Percentiles rank a stretch among this genome's conserved stretches.
These are phyloP conservation scores for Kazachstania sp. DNA, from an alignment of 1,139 yeast species.

Conservation along the genomic window DNA sequence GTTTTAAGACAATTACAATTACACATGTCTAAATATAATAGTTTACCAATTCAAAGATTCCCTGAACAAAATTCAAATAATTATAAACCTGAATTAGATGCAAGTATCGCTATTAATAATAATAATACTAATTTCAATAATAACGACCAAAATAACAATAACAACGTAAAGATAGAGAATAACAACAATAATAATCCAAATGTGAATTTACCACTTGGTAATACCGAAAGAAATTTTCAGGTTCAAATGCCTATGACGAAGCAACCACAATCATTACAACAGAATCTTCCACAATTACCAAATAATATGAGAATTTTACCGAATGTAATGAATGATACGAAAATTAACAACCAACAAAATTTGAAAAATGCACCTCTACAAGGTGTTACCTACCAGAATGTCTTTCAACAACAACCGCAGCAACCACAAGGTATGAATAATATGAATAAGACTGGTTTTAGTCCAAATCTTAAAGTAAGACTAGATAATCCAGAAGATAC, in stretches of 20 bases:
- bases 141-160: not conserved
- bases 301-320: not conserved
- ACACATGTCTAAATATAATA: slow-evolving; percentile 63
- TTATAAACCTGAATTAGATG: slow-evolving; percentile 4
- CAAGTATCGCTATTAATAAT: not conserved
- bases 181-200: not conserved
- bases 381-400: slow-evolving; percentile 1
- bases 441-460: not conserved
- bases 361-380: not conserved
- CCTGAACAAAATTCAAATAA: slow-evolving; percentile 7
- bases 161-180: not conserved
- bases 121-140: slow-evolving; percentile 2
- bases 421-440: not conserved
- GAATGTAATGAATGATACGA: not conserved
- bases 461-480: not conserved
- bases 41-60: slow-evolving; percentile 41
- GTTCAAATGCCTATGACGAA: too few relatives aligned
- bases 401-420: not conserved
- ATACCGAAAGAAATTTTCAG: too few relatives aligned
- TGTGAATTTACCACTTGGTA: not conserved
- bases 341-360: not conserved
- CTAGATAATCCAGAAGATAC: not conserved
- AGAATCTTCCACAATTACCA: too few relatives aligned
- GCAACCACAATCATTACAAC: too few relatives aligned
- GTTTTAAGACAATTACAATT: slow-evolving; percentile 71